phyloP scores from a whole-genome alignment of 2,329 filamentous ascomycete species.

The Aureobasidium sp. region DNA sequence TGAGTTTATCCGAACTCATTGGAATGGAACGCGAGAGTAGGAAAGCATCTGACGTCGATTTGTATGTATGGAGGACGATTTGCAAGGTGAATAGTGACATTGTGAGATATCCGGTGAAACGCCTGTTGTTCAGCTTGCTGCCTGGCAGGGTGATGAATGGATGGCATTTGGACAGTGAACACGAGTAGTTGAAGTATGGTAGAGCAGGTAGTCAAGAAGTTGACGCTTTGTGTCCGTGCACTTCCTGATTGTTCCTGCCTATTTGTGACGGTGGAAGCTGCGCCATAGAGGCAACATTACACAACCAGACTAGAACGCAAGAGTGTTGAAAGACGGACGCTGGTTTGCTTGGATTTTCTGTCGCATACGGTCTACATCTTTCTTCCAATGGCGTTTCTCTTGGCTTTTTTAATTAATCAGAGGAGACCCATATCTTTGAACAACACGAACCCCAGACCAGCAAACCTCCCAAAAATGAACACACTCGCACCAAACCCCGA shows the following conservation, averaged over 20 bases:
- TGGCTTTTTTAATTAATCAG: not conserved
- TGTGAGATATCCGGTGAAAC: not conserved
- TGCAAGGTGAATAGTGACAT: not conserved
- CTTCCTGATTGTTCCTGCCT: not conserved
- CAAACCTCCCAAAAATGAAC: not conserved
- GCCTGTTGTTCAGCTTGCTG: too few relatives aligned
- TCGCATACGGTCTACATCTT: not conserved
- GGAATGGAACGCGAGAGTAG: not conserved
- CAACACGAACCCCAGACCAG: not conserved
- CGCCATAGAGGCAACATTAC: too few relatives aligned
- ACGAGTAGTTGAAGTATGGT: too few relatives aligned
- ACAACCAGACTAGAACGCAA: not conserved
- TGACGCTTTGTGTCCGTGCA: not conserved
- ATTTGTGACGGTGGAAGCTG: not conserved
- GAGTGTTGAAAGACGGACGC: not conserved
- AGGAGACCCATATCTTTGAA: not conserved
- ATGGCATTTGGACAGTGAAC: not conserved
- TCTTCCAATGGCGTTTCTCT: not conserved
- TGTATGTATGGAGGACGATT: not conserved
- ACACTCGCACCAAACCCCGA: not conserved
- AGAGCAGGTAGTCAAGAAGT: not conserved
- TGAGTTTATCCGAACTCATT: not conserved
- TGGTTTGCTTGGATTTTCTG: not conserved
- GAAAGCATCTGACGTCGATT: too few relatives aligned
- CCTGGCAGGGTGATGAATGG: not conserved